Percentiles rank a stretch among this genome's conserved stretches.
Conservation (phyloP, 2,329 filamentous ascomycete genomes). For the Pestalotiopsis sp. region DNA sequence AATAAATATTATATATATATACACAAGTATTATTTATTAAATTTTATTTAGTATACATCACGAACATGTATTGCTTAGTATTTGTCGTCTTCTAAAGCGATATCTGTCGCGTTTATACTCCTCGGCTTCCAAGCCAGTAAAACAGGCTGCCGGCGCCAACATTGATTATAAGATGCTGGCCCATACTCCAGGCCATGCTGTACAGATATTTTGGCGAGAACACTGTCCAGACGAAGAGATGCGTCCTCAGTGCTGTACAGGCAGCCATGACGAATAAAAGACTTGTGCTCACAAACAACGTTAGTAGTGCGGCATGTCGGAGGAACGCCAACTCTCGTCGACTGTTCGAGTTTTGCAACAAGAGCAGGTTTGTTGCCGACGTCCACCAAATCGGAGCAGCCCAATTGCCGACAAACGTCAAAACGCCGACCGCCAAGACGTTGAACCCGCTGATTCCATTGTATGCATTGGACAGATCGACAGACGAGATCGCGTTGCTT, state of each 20-base stretch:
- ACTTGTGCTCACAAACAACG: constrained; percentile 68
- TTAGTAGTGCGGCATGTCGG: constrained; percentile 65
- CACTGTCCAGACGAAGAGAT: constrained; percentile 98
- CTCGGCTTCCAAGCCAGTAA: constrained; percentile 50
- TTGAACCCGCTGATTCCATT: constrained; percentile 87
- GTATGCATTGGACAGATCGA: constrained; percentile 93
- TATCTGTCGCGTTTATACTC: neutral
- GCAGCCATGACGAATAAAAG: constrained; percentile 82
- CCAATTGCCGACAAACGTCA: constrained; percentile 93
- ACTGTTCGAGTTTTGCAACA: constrained; percentile 41
- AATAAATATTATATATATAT: no score
- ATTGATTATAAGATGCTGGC: constrained; percentile 78
- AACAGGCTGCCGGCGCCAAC: constrained; percentile 62
- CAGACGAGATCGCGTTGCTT: constrained; percentile 92
- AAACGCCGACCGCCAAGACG: constrained; percentile 74
- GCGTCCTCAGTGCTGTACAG: constrained; percentile 80
- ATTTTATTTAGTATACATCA: no score
- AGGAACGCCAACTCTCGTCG: constrained; percentile 34
- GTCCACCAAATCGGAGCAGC: constrained; percentile 88
- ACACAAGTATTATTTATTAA: no score
- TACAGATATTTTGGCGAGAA: constrained; percentile 98
- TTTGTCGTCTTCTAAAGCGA: neutral
- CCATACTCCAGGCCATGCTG: constrained; percentile 83
- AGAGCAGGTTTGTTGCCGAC: constrained; percentile 63
- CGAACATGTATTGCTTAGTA: neutral